phyloP scores from a whole-genome alignment of 495 filamentous ascomycete genomes.

The Xylaria intraflava region DNA sequence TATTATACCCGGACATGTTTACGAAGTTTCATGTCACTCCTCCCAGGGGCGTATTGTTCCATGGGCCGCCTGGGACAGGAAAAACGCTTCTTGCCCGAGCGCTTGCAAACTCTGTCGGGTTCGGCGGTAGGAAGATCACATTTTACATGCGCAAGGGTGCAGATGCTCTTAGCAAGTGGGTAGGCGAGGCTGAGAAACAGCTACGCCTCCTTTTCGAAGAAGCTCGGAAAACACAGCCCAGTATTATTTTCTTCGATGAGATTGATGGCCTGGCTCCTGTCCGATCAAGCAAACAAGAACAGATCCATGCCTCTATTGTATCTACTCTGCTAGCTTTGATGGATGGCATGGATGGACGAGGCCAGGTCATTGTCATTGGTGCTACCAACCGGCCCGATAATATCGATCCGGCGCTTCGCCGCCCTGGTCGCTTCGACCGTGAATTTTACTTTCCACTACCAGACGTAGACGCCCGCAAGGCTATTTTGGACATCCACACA shows the following conservation, averaged over 20 bases:
- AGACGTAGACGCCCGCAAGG: conserved; percentile 64
- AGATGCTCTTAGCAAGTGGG: conserved; percentile 96
- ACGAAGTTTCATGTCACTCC: conserved; percentile 83
- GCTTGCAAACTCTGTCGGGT: conserved; percentile 69
- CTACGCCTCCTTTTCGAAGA: conserved; percentile 91
- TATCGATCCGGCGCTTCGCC: conserved; percentile 87
- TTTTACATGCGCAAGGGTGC: conserved; percentile 99
- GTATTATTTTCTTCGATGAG: conserved; percentile 99
- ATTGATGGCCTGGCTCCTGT: conserved; percentile 96
- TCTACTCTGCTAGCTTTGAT: conserved; percentile 91
- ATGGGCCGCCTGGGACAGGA: conserved; percentile 94
- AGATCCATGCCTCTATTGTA: conserved; percentile 97
- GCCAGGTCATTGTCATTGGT: conserved; percentile 96
- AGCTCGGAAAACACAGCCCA: conserved; percentile 87
- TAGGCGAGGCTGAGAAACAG: conserved; percentile 94
- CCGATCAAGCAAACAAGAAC: conserved; percentile 93
- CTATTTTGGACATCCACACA: conserved; percentile 93
- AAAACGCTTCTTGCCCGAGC: conserved; percentile 93
- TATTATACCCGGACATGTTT: conserved; percentile 96
- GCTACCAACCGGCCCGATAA: conserved; percentile 97
- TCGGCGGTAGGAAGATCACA: conserved; percentile 82
- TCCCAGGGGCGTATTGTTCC: conserved; percentile 90
- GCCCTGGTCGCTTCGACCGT: conserved; percentile 90
- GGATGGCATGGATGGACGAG: conserved; percentile 98
- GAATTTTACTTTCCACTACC: conserved; percentile 98